Evolutionary conservation across 345 rosid genomes (phyloP), one percentile per base, ranked within the genome.

Genomic region (Populus euphratica): DNA sequence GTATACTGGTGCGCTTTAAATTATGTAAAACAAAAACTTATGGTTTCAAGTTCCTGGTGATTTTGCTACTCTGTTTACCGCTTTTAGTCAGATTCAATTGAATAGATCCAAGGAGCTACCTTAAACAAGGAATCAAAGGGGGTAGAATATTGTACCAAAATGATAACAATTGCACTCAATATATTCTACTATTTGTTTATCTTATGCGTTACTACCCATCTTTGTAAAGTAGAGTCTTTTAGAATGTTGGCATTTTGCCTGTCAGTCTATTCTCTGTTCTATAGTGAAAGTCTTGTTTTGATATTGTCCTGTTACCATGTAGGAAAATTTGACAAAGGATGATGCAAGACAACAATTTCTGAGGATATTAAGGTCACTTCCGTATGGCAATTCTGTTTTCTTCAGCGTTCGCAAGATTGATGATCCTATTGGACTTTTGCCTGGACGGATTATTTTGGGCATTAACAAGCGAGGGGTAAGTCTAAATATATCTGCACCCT

Each of bases 381-480:
- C 97, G 39, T 96, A 96, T 80, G 98, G 99, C 69, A 93, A 91
- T 79, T 96, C 99, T 6, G 93, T 96, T 49, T 96, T 96, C 88
- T 96, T 93, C 35, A 81, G 96, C 29, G 96, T 93, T 56, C 94
- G 98, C 72, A 96, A 93, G 85, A 96, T 96, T 77, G 99, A 92
- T 84, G 99, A 96, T 91, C 98, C 99, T 5, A 96, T 92, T 80
- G 99, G 98, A 38, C 96, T 96, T 87, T 82, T 96, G 80, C 99
- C 97, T 1, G 99, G 99, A 50, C 79, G 96, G 72, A 92, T 96
- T 49, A 85, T 96, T 83, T 78, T 96, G 89, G 99, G 99, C 43
- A 96, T 96, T 81, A 93, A 96, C 80, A 96, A 89, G 85, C 94
- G 98, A 67, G 99, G 98, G 94, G 99, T 96, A 61, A 87, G 96